Evolutionary conservation across 2,329 filamentous ascomycete genomes (phyloP).

Genomic region (Sclerotiophoma versabilis): DNA sequence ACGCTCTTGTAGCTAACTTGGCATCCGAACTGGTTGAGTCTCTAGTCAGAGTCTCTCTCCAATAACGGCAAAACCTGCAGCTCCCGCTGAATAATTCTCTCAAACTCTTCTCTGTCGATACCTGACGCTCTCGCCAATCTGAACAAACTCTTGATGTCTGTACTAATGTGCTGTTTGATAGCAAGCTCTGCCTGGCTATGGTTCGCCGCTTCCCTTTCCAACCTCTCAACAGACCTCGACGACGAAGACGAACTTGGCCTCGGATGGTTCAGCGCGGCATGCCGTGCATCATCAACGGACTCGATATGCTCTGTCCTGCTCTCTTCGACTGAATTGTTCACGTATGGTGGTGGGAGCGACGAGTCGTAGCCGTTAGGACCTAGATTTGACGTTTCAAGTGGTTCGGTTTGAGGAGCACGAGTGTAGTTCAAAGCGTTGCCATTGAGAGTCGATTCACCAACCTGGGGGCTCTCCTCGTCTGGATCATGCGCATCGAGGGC

Average conservation of each 20-base stretch:
- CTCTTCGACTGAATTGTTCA: constrained; percentile 16
- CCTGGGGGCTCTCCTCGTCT: constrained; percentile 66
- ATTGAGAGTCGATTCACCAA: constrained; percentile 60
- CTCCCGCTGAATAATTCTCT: constrained; percentile 73
- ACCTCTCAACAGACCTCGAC: constrained; percentile 61
- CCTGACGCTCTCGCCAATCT: constrained; percentile 73
- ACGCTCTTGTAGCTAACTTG: not conserved
- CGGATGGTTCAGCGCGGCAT: constrained; percentile 41
- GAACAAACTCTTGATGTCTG: constrained; percentile 79
- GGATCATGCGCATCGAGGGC: constrained; percentile 83
- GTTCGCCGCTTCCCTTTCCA: constrained; percentile 63
- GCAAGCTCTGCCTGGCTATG: constrained; percentile 73
- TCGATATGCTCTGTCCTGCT: constrained; percentile 34
- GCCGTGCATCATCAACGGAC: constrained; percentile 28
- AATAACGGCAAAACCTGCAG: constrained; percentile 73
- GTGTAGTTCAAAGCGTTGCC: constrained; percentile 57
- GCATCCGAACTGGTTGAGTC: not conserved
- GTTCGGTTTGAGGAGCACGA: constrained; percentile 54
- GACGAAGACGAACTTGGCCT: constrained; percentile 53
- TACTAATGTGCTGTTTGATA: constrained; percentile 79
- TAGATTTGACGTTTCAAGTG: constrained; percentile 49
- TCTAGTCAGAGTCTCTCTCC: constrained; percentile 59
- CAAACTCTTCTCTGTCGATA: constrained; percentile 78
- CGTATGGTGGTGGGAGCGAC: constrained; percentile 36
- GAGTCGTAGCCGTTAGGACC: constrained; percentile 43